Percentiles rank a stretch among this genome's conserved stretches.
These are phyloP conservation scores for Berberis thunbergii DNA, from an alignment of 164 flowering plant genomes.

Conservation along the genomic window DNA sequence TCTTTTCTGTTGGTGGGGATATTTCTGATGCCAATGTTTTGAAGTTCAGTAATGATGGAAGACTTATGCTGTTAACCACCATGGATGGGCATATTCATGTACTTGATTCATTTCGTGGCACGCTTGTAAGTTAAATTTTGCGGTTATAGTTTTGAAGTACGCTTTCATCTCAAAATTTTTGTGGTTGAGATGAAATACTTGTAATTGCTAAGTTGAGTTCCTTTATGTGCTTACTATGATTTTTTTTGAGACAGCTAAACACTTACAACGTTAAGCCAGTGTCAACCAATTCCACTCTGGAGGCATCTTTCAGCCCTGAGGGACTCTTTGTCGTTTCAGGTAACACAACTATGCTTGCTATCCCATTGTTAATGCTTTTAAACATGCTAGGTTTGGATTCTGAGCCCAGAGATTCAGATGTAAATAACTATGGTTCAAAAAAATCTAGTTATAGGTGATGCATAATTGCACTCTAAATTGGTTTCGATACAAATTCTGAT, in stretches of 20 bases:
- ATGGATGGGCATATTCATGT: slow-evolving; percentile 79
- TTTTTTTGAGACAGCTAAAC: slow-evolving; percentile 38
- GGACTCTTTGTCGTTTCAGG: slow-evolving; percentile 97
- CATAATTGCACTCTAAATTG: too few relatives aligned
- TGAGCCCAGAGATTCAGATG: too few relatives aligned
- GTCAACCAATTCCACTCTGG: slow-evolving; percentile 65
- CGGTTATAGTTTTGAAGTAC: not conserved
- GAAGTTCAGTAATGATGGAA: slow-evolving; percentile 93
- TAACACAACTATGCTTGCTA: slow-evolving; percentile 11
- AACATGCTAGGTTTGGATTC: too few relatives aligned
- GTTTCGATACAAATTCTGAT: too few relatives aligned
- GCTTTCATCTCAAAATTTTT: too few relatives aligned
- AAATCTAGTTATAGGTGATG: too few relatives aligned
- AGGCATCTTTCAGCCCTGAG: slow-evolving; percentile 98
- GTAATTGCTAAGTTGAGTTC: not conserved
- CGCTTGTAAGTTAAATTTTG: slow-evolving; percentile 49
- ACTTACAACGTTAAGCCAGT: slow-evolving; percentile 85
- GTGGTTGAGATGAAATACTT: not conserved
- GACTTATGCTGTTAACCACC: slow-evolving; percentile 87
- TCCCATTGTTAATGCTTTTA: too few relatives aligned
- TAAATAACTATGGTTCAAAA: too few relatives aligned
- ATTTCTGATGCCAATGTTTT: slow-evolving; percentile 85
- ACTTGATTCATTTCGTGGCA: slow-evolving; percentile 91
- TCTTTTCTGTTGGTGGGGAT: slow-evolving; percentile 88
- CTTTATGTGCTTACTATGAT: not conserved